Base-by-base conservation (phyloP, 2,329 filamentous ascomycete genomes). In the Aotearoamyces nothofagi region DNA sequence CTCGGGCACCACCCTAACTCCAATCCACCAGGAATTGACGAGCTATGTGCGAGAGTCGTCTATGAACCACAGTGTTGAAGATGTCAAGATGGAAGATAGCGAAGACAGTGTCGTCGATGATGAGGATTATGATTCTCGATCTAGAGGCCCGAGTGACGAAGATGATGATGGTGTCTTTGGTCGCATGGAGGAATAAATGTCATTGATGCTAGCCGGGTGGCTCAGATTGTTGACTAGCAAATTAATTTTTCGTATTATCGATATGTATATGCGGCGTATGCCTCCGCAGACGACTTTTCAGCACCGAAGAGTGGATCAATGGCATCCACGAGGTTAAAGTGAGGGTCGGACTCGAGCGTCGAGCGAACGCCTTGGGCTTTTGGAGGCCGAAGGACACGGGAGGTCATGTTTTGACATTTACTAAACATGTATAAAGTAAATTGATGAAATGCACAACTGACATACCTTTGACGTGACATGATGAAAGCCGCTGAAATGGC, bases 121-220 rank as follows among this genome's bases (percentile, higher is more conserved):
- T 31, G 71, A 77, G 41, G 69, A 75, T 33, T 72, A 73, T 45
- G 61, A 62, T 35, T 57, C 58, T 42, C 63, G 58, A 31, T 67
- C 62, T 27, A 66, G 69, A 31, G 68, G 69, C 28, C 69, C 78
- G 37, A 78, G 74, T 52, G 81, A 92, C 43, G 86, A 93, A 43
- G 84, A 92, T 38, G 87, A 96, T 41, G 86, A 94, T 40, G 86
- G 86, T 48, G 79, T 96, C 45, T 98, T 98, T 60, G 86, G 86
- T 33, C 72, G 73, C 42, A 96, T 96, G 87, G 90, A 98, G 56
- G 83, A 92, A 54, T 90, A 63, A 53, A 35, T 32, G 22, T 25
- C 22, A 26, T 10, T 29, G 4, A 15, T 17, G 6, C n/a, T 22
- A 22, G 22, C 27, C 3, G 13, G 19, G 19, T 16, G 15, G 22